A percentile compares a stretch with the other conserved stretches of the same genome.
phyloP scores from a whole-genome alignment of 768 basidiomycete species.

The Plicaturopsis crispa region DNA sequence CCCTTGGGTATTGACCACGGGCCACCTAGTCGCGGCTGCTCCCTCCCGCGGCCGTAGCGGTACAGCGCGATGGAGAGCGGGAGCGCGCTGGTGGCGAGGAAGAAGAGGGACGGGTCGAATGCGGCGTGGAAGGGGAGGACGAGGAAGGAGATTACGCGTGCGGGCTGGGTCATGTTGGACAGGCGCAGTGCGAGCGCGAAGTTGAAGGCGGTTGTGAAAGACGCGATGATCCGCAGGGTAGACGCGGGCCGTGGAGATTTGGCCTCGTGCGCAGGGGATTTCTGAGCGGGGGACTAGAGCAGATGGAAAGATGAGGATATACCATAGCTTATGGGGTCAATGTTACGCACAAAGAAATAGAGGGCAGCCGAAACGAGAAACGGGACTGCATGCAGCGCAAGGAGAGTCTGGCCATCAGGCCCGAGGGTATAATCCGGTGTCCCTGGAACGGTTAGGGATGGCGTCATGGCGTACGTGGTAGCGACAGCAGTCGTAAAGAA shows the following conservation, averaged over 20 bases:
- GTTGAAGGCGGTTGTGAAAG: constrained; percentile 33
- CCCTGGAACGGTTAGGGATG: constrained; percentile 20
- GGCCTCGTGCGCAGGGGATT: too few relatives aligned
- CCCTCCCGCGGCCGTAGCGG: constrained; percentile 26
- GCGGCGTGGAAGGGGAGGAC: constrained; percentile 37
- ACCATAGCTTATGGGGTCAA: too few relatives aligned
- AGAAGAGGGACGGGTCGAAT: constrained; percentile 51
- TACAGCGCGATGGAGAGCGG: constrained; percentile 39
- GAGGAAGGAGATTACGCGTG: constrained; percentile 44
- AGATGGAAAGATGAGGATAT: constrained; percentile 1
- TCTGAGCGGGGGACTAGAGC: too few relatives aligned
- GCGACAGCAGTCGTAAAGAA: constrained; percentile 43
- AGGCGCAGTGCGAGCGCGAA: constrained; percentile 49
- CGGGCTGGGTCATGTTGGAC: constrained; percentile 43
- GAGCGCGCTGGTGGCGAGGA: constrained; percentile 45
- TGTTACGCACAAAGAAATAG: constrained; percentile 23
- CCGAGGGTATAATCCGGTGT: constrained; percentile 35
- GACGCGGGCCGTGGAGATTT: too few relatives aligned
- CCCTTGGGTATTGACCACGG: constrained; percentile 32
- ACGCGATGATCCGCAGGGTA: constrained; percentile 30
- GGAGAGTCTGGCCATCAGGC: constrained; percentile 23
- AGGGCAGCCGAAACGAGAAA: constrained; percentile 23
- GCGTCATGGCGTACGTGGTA: constrained; percentile 29
- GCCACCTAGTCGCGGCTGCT: constrained; percentile 33
- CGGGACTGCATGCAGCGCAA: constrained; percentile 32